Evolutionary conservation across 2,329 filamentous ascomycete genomes (phyloP).

Genomic region (Ramichloridium luteum): DNA sequence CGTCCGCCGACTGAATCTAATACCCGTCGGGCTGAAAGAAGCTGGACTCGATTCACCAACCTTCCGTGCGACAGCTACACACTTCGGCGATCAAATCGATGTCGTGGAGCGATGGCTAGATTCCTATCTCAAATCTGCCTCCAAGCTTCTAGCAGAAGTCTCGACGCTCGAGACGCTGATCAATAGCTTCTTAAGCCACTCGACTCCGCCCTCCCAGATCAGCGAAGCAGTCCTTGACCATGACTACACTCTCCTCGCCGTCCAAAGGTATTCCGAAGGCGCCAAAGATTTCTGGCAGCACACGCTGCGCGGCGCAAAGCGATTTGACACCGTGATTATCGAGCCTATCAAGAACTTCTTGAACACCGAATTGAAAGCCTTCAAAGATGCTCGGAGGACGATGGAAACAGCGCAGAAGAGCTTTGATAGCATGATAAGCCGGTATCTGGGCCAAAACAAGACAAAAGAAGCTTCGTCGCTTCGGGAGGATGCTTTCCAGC

Average conservation of each 20-base stretch:
- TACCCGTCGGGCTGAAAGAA: constrained; percentile 81
- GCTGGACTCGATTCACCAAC: constrained; percentile 92
- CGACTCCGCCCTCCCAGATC: constrained; percentile 58
- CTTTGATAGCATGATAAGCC: constrained; percentile 68
- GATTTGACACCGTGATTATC: constrained; percentile 61
- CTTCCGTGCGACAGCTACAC: constrained; percentile 73
- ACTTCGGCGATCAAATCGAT: constrained; percentile 88
- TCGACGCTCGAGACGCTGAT: constrained; percentile 67
- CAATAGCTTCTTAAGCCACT: constrained; percentile 61
- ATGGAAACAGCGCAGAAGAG: constrained; percentile 72
- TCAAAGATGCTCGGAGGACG: constrained; percentile 69
- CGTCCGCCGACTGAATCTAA: constrained; percentile 23
- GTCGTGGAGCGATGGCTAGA: constrained; percentile 87
- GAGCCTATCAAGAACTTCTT: constrained; percentile 76
- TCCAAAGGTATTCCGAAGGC: constrained; percentile 74
- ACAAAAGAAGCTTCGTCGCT: constrained; percentile 85
- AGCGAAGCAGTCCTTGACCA: constrained; percentile 83
- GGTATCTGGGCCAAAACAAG: constrained; percentile 77
- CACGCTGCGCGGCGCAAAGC: constrained; percentile 60
- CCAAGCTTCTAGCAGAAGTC: constrained; percentile 52
- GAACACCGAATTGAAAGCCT: constrained; percentile 63
- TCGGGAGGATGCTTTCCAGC: constrained; percentile 87
- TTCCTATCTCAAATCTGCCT: constrained; percentile 50
- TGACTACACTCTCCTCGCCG: constrained; percentile 81
- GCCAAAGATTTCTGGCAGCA: constrained; percentile 79